Conservation (phyloP, 805 yeast genomes). For the Sungouiozyma intestinalis region DNA sequence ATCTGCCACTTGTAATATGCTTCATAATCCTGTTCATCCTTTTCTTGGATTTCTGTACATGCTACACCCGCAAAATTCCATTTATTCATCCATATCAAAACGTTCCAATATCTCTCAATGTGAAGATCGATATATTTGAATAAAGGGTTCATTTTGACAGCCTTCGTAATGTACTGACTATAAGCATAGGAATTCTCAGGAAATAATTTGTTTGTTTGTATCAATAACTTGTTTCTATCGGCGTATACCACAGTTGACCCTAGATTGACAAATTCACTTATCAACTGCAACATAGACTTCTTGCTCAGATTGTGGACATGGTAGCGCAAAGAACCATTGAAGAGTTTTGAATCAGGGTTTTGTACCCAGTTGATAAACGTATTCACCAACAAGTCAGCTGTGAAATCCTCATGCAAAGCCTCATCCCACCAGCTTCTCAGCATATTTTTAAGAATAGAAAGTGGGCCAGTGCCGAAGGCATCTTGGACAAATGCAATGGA, state of each 20-base stretch:
- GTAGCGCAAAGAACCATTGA: constrained; percentile 69
- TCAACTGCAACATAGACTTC: constrained; percentile 68
- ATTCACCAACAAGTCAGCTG: constrained; percentile 78
- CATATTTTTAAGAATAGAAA: constrained; percentile 57
- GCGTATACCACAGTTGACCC: constrained; percentile 79
- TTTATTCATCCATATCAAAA: constrained; percentile 91
- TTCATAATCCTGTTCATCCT: constrained; percentile 30
- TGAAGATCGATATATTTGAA: constrained; percentile 72
- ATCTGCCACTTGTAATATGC: constrained; percentile 70
- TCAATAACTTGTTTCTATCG: constrained; percentile 58
- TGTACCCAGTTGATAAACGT: constrained; percentile 81
- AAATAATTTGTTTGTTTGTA: constrained; percentile 63
- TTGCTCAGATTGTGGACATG: constrained; percentile 82
- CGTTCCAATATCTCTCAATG: constrained; percentile 79
- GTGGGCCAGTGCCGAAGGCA: constrained; percentile 68
- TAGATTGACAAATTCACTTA: constrained; percentile 63
- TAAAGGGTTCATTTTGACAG: constrained; percentile 68
- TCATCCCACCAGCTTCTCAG: constrained; percentile 92
- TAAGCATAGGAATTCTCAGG: constrained; percentile 88
- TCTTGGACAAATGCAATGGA: constrained; percentile 52
- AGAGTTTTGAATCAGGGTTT: constrained; percentile 57
- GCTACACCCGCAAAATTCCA: constrained; percentile 73
- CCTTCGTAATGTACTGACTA: constrained; percentile 70
- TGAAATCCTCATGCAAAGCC: constrained; percentile 53
- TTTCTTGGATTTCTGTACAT: constrained; percentile 30